Evolutionary conservation across 441 rosid genomes (phyloP), one percentile per base, ranked within the genome.

Genomic region (Iberis amara): DNA sequence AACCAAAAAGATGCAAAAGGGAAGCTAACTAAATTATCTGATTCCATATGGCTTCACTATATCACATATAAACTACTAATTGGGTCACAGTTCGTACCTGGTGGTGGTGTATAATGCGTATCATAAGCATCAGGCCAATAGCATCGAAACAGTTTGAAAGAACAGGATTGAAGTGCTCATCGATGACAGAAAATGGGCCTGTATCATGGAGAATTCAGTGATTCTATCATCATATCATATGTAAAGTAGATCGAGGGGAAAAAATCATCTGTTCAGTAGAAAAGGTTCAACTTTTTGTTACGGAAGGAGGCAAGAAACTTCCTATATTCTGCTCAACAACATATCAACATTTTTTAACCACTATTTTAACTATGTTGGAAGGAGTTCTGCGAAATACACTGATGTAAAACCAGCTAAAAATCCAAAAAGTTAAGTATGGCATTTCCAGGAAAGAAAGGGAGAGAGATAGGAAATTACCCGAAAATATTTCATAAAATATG

Each of bases 171-270:
- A 94, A 83, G 77, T 94, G 97, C 57, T 94, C 99, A 54, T 94
- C 97, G 32, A 94, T 79, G 61, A 86, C 99, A 55, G 87, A 85
- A 78, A 89, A 84, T 46, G 99, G 99, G 77, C 99, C 99, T 89
- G 83, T 71, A 39, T 35, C 35, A 52, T 37, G 32, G 28, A 62
- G 24, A 39, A 12, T 44, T 28, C 18, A 62, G 14, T 31, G 65
- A 30, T 48, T 27, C 38, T 5, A 60, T 43, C 45, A 35, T 47
- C 52, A 18, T 59, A 40, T 47, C 40, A 24, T 11, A 7, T 53
- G 26, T 21, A 27, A 13, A 56, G 39, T 26, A 11, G 31, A 52
- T 18, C 21, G 21, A 18, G 3, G 3, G 1, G 3, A 18, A 18
- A 18, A 18, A 18, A 18, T 18, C 40, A 24, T 11, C 10, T 53